These are phyloP conservation scores for Carex littledalei DNA, from an alignment of 176 grass and related monocot genomes.

Conservation along the genomic window DNA sequence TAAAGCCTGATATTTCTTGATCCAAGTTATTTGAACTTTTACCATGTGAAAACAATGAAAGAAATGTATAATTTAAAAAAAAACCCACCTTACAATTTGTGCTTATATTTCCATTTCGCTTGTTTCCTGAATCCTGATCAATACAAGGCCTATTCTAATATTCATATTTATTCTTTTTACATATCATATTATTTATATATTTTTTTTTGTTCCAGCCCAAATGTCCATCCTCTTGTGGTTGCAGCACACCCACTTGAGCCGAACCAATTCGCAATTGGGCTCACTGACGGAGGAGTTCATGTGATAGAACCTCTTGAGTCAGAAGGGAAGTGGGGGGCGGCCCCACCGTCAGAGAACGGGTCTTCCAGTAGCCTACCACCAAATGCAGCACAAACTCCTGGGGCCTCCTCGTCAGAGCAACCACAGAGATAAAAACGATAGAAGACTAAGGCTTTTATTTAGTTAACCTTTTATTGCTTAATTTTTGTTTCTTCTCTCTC, in stretches of 20 bases:
- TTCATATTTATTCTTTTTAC: not conserved
- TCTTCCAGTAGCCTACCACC: constrained; percentile 65
- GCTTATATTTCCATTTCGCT: not conserved
- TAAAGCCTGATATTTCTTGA: not conserved
- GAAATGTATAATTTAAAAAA: not conserved
- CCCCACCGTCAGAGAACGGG: constrained; percentile 79
- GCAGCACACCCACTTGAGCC: constrained; percentile 87
- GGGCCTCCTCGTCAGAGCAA: constrained; percentile 21
- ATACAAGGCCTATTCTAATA: not conserved
- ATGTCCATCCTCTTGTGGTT: constrained; percentile 78
- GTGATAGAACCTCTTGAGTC: constrained; percentile 88
- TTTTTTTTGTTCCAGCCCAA: constrained; percentile 42
- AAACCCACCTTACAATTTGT: not conserved
- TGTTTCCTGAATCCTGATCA: constrained; percentile 1
- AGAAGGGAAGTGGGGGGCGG: constrained; percentile 88
- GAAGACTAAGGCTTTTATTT: constrained; percentile 12
- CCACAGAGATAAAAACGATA: constrained; percentile 17
- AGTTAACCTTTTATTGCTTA: constrained; percentile 22
- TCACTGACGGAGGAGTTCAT: constrained; percentile 76
- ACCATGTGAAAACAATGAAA: not conserved
- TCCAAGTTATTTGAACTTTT: not conserved
- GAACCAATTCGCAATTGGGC: constrained; percentile 84
- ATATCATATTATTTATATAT: constrained; percentile 11
- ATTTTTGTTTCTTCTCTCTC: constrained; percentile 8
- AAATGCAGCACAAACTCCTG: constrained; percentile 17